Conservation (phyloP, 148 eudicot species). For the Spergularia marina region DNA sequence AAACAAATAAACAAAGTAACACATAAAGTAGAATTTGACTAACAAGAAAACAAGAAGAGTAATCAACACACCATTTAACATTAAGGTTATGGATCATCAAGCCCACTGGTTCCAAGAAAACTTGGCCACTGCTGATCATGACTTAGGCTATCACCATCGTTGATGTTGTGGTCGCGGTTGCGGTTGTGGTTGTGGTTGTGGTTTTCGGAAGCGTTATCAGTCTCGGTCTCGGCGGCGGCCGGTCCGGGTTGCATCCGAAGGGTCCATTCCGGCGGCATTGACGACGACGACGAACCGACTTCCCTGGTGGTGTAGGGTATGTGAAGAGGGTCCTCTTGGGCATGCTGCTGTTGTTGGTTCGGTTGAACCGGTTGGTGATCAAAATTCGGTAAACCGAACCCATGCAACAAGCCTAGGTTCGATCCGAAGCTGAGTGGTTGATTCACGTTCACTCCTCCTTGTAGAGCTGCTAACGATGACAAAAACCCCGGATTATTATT, state of each 20-base stretch:
- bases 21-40: not conserved
- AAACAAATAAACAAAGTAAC: not conserved
- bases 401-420: conserved; percentile 34
- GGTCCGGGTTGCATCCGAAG: conserved; percentile 6
- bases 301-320: conserved; percentile 12
- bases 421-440: conserved; percentile 29
- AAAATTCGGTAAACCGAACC: conserved; percentile 21
- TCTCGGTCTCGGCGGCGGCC: not conserved
- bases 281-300: conserved; percentile 5
- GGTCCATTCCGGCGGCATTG: conserved; percentile 14
- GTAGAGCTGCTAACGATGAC: conserved; percentile 32
- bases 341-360: not conserved
- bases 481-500: conserved; percentile 25
- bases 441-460: conserved; percentile 13
- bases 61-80: not conserved
- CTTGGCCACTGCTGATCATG: conserved; percentile 26
- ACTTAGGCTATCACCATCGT: not conserved
- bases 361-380: not conserved
- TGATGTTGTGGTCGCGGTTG: not conserved
- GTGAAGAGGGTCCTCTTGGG: conserved; percentile 13
- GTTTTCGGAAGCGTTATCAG: not conserved
- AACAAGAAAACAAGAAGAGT: not conserved
- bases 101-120: conserved; percentile 23
- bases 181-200: not conserved
- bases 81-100: conserved; percentile 20